Conservation (phyloP, 768 basidiomycete species). For the Auriscalpium vulgare region DNA sequence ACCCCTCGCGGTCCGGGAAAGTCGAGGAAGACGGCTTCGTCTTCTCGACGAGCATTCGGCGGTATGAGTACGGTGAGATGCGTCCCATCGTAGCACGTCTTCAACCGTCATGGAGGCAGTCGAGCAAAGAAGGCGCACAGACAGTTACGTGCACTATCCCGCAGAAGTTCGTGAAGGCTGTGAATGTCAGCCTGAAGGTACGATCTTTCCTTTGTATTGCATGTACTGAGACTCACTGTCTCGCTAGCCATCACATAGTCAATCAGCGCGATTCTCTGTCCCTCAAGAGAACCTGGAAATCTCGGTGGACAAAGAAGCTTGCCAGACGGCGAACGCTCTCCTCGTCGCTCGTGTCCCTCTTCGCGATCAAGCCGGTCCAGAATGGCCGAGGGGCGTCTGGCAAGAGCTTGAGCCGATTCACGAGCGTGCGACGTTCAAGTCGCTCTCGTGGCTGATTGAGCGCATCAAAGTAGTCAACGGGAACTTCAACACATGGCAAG, state of each 20-base stretch:
- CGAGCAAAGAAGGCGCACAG: conserved; percentile 38
- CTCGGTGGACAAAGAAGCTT: conserved; percentile 49
- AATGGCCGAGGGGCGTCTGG: conserved; percentile 76
- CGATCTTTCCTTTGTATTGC: conserved; percentile 9
- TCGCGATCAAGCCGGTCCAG: conserved; percentile 55
- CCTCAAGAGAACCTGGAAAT: conserved; percentile 49
- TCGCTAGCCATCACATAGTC: conserved; percentile 17
- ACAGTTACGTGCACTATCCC: conserved; percentile 52
- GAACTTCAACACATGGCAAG: conserved; percentile 61
- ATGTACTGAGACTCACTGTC: not conserved
- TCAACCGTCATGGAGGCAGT: conserved; percentile 73
- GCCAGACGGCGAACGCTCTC: conserved; percentile 68
- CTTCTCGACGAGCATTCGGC: conserved; percentile 70
- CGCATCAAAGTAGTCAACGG: conserved; percentile 71
- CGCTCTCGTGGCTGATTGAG: conserved; percentile 82
- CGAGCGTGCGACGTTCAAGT: conserved; percentile 73
- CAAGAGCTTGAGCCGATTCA: conserved; percentile 79
- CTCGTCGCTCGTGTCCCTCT: conserved; percentile 73
- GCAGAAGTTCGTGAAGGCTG: conserved; percentile 52
- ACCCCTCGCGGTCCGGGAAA: conserved; percentile 75
- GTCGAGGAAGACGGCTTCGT: conserved; percentile 74
- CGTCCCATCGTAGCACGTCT: conserved; percentile 72
- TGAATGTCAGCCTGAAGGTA: conserved; percentile 48
- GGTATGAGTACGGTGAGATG: conserved; percentile 76
- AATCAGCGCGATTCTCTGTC: conserved; percentile 57